phyloP scores from a whole-genome alignment of 139 green algal species.

The Volvox reticuliferus region DNA sequence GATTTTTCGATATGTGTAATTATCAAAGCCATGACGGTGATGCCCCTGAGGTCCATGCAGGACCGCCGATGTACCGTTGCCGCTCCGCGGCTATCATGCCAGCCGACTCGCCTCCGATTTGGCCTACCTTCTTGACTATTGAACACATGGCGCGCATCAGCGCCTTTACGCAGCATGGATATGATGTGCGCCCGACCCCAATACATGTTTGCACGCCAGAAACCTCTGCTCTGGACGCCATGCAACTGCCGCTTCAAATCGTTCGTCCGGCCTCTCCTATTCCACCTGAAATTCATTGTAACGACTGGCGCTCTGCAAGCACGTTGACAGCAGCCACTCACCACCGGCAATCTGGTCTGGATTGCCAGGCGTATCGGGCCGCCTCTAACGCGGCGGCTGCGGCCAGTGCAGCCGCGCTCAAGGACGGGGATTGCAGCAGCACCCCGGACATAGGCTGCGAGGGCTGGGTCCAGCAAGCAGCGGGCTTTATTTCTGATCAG shows the following conservation, averaged over 20 bases:
- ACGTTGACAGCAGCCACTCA: not conserved
- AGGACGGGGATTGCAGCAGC: not conserved
- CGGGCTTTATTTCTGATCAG: not conserved
- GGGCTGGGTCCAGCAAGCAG: conserved; percentile 4
- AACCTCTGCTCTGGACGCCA: not conserved
- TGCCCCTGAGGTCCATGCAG: not conserved
- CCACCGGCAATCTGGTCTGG: not conserved
- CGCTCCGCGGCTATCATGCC: not conserved
- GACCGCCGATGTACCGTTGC: not conserved
- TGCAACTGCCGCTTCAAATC: not conserved
- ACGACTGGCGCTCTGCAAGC: not conserved
- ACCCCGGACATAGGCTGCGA: not conserved
- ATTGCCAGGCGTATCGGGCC: not conserved
- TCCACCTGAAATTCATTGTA: not conserved
- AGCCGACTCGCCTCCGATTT: not conserved
- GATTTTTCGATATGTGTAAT: not conserved
- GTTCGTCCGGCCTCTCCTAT: not conserved
- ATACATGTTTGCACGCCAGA: not conserved
- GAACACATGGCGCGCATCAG: not conserved
- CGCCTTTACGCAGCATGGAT: not conserved
- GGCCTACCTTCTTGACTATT: not conserved
- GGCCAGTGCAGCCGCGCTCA: not conserved
- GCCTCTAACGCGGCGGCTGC: not conserved
- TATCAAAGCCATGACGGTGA: not conserved
- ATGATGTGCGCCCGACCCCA: not conserved